These are phyloP conservation scores for Alternaria hordeiaustralica DNA, from an alignment of 2,329 filamentous ascomycete genomes.

Conservation along the genomic window DNA sequence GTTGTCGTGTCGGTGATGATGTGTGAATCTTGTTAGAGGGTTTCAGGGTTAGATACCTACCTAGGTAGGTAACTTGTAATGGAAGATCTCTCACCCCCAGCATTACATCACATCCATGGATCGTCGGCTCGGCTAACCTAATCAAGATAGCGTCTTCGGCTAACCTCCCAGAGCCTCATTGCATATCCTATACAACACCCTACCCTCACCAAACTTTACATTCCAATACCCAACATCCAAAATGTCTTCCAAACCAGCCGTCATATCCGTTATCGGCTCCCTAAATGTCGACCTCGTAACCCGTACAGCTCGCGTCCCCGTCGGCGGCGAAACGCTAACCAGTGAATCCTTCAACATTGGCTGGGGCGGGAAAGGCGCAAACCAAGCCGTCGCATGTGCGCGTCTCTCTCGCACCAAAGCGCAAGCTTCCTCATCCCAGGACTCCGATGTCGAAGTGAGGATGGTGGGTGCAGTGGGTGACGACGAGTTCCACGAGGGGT, in stretches of 20 bases:
- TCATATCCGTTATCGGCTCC: constrained; percentile 86
- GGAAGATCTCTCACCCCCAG: not conserved
- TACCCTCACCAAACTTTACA: not conserved
- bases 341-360: constrained; percentile 78
- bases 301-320: constrained; percentile 81
- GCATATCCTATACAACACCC: not conserved
- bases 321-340: constrained; percentile 86
- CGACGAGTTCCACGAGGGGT: constrained; percentile 51
- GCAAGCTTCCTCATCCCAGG: constrained; percentile 29
- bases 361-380: constrained; percentile 91
- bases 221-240: not conserved
- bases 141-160: constrained; percentile 6
- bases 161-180: constrained; percentile 4
- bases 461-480: constrained; percentile 60
- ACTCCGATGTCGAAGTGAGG: constrained; percentile 50
- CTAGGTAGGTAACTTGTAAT: no score
- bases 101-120: no score
- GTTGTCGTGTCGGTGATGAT: not conserved
- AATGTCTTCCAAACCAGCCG: constrained; percentile 43
- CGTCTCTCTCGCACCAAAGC: constrained; percentile 70
- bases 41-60: no score
- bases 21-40: not conserved
- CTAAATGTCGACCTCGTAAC: constrained; percentile 95
- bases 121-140: constrained; percentile 10
- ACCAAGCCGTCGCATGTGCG: constrained; percentile 89